phyloP scores from a whole-genome alignment of 164 flowering plant species.

The Buxus sempervirens region DNA sequence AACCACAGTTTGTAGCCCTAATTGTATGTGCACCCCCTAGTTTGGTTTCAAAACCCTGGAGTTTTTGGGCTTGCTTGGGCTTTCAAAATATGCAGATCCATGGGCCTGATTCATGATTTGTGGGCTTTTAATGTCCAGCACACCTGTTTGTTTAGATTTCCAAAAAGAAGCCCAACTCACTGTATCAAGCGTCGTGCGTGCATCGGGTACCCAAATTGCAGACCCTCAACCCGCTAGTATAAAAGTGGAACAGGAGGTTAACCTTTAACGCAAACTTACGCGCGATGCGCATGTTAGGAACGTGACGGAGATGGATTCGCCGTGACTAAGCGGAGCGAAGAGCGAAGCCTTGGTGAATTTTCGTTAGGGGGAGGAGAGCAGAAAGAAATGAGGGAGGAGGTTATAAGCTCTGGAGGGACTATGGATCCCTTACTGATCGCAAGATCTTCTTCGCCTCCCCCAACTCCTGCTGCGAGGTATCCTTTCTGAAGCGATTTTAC shows the following conservation, averaged over 20 bases:
- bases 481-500: neutral
- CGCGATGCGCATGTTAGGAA: conserved; percentile 7
- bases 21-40: too few species aligned
- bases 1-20: too few species aligned
- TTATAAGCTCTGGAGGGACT: conserved; percentile 48
- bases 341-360: neutral
- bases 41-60: too few species aligned
- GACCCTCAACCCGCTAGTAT: too few species aligned
- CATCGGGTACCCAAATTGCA: too few species aligned
- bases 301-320: neutral
- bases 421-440: conserved; percentile 34
- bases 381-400: conserved; percentile 57
- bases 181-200: too few species aligned
- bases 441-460: conserved; percentile 43
- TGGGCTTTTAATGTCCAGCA: too few species aligned
- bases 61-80: too few species aligned
- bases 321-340: neutral
- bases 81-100: too few species aligned
- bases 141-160: too few species aligned
- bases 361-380: neutral
- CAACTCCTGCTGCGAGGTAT: conserved; percentile 66
- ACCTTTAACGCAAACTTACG: neutral
- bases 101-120: too few species aligned
- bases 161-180: too few species aligned
- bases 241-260: neutral